Evolutionary conservation across 1,284 basidiomycete genomes (phyloP).

Genomic region (Tilletia setariae): DNA sequence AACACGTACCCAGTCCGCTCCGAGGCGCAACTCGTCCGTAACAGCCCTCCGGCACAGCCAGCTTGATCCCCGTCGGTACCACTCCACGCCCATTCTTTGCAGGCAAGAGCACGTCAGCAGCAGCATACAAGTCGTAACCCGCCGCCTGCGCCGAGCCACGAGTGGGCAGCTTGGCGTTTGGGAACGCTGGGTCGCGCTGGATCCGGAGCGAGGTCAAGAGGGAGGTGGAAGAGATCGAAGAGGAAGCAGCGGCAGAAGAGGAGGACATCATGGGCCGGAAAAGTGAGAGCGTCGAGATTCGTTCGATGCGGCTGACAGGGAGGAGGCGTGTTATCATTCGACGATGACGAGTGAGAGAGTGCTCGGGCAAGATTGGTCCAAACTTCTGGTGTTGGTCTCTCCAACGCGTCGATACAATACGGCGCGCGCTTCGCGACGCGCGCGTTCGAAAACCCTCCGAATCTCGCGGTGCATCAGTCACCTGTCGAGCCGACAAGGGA

Average conservation of each 20-base stretch:
- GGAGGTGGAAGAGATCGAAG: not conserved
- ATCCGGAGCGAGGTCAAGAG: conserved; percentile 64
- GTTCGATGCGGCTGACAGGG: not conserved
- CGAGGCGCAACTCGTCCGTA: conserved; percentile 95
- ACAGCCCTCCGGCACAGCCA: conserved; percentile 85
- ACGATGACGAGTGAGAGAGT: not conserved
- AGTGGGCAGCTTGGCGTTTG: conserved; percentile 78
- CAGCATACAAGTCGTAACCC: conserved; percentile 92
- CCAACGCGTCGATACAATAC: not conserved
- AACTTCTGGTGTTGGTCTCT: conserved; percentile 10
- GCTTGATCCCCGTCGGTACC: conserved; percentile 81
- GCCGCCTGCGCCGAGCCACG: conserved; percentile 81
- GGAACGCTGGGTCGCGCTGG: conserved; percentile 69
- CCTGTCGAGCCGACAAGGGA: too few species aligned
- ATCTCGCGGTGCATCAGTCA: not conserved
- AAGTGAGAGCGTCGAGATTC: not conserved
- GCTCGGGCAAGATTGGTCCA: not conserved
- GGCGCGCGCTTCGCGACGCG: conserved; percentile 8
- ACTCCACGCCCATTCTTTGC: conserved; percentile 70
- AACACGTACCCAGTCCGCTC: conserved; percentile 75
- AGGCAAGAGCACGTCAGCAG: conserved; percentile 41
- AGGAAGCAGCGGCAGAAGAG: not conserved
- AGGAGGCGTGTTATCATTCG: not conserved
- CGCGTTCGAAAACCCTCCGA: not conserved
- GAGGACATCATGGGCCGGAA: not conserved